Conservation (phyloP, 208 protist genomes). For the Acanthamoeba quina region DNA sequence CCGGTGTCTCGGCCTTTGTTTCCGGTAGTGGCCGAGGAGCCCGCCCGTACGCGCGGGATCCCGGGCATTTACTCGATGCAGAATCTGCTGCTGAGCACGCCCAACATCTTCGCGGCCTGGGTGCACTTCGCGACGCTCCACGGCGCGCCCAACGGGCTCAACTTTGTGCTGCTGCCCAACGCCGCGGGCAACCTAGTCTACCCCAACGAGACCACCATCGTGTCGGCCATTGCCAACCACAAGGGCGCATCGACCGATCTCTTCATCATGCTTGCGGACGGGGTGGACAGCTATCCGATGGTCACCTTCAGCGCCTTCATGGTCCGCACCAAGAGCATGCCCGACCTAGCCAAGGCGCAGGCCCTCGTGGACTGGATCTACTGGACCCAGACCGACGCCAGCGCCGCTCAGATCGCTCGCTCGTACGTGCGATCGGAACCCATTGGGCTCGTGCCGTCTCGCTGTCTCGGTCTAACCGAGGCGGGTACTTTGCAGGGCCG, state of each 20-base stretch:
- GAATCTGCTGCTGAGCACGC: conserved; percentile 11
- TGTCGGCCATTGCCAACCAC: background rate
- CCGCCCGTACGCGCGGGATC: background rate
- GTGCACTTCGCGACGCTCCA: background rate
- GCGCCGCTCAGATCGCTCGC: background rate
- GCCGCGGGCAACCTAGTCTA: background rate
- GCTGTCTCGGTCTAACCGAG: no score
- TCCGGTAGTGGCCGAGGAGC: background rate
- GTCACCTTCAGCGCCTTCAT: conserved; percentile 14
- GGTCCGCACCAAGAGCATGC: background rate
- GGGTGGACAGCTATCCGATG: background rate
- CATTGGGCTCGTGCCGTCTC: no score
- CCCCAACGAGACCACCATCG: background rate
- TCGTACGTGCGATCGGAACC: conserved; percentile 15
- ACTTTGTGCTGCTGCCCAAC: background rate
- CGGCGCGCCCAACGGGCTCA: background rate
- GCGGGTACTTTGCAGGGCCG: background rate
- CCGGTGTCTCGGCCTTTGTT: background rate
- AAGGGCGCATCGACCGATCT: background rate
- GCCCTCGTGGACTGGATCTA: conserved; percentile 42
- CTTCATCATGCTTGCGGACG: background rate
- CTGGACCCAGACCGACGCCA: background rate
- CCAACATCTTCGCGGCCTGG: conserved; percentile 13
- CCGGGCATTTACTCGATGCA: background rate
- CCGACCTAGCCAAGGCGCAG: background rate